Evolutionary conservation across 257 asterid species (phyloP).

Genomic region (Jasminum sambac): DNA sequence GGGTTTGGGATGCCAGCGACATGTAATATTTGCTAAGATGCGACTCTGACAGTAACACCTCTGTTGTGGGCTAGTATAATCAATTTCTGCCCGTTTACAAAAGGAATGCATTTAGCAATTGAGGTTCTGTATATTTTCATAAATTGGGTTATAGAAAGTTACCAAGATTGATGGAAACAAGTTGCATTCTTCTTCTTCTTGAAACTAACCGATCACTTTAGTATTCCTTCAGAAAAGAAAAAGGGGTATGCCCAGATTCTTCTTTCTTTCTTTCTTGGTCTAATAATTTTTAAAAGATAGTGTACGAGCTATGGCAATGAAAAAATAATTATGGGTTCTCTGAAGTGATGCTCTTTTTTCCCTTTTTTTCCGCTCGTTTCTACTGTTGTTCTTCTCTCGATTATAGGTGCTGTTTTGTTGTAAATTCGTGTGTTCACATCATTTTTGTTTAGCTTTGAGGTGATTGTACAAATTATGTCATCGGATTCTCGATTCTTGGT

Average conservation of each 20-base stretch:
- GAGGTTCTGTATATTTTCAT: neutral
- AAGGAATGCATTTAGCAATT: slow-evolving; percentile 4
- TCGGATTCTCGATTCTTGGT: neutral
- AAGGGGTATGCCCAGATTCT: slow-evolving; percentile 13
- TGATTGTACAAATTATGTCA: neutral
- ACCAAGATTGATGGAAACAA: neutral
- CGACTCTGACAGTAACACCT: slow-evolving; percentile 12
- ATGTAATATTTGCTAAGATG: slow-evolving; percentile 4
- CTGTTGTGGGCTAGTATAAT: neutral
- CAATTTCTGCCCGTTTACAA: neutral
- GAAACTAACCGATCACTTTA: neutral
- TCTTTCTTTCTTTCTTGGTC: no score
- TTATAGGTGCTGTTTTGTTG: neutral
- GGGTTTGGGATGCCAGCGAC: slow-evolving; percentile 13
- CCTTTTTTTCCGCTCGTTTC: neutral
- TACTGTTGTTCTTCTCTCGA: neutral
- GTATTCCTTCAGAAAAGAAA: neutral
- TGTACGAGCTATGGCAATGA: slow-evolving; percentile 13
- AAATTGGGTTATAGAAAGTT: neutral
- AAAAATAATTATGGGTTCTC: slow-evolving; percentile 14
- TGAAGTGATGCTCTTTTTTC: slow-evolving; percentile 18
- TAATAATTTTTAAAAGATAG: neutral
- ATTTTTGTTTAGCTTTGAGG: neutral
- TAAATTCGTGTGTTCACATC: neutral
- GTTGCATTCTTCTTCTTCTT: neutral